These are phyloP conservation scores for Diplodia scrobiculata DNA, from an alignment of 2,329 filamentous ascomycete species.

Conservation along the genomic window DNA sequence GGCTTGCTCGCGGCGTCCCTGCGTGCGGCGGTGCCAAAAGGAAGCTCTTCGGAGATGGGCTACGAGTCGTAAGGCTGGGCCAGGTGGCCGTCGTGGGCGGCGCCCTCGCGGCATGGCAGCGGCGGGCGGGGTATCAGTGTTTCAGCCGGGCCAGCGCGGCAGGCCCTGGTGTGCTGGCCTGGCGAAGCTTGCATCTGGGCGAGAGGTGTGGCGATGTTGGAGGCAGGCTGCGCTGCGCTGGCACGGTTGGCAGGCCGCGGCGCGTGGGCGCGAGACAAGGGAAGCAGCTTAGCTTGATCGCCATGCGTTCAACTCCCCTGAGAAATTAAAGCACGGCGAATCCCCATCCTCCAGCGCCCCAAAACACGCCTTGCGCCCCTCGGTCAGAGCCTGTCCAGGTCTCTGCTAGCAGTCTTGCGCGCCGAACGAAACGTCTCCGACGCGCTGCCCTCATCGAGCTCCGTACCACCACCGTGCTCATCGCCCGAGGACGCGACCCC, in stretches of 20 bases:
- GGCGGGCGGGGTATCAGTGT: conserved; percentile 16
- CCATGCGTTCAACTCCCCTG: conserved; percentile 20
- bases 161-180: conserved; percentile 6
- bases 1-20: conserved; percentile 17
- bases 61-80: conserved; percentile 4
- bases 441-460: conserved; percentile 15
- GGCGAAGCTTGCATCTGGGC: conserved; percentile 1
- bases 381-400: not conserved
- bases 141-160: conserved; percentile 5
- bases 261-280: conserved; percentile 11
- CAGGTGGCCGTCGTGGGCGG: not conserved
- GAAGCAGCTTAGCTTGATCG: conserved; percentile 17
- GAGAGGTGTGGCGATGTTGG: conserved; percentile 10
- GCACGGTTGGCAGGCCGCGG: conserved; percentile 2
- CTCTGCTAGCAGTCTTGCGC: conserved; percentile 2
- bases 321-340: conserved; percentile 28
- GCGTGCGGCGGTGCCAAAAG: conserved; percentile 20
- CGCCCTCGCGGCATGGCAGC: not conserved
- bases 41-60: conserved; percentile 27
- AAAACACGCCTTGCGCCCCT: conserved; percentile 21
- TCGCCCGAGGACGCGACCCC: conserved; percentile 19
- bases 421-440: not conserved
- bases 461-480: conserved; percentile 22
- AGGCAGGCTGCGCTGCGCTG: not conserved
- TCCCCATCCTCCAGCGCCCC: conserved; percentile 10